Evolutionary conservation across 2,329 filamentous ascomycete genomes (phyloP).

Genomic region (Pezizomycotina sp.): DNA sequence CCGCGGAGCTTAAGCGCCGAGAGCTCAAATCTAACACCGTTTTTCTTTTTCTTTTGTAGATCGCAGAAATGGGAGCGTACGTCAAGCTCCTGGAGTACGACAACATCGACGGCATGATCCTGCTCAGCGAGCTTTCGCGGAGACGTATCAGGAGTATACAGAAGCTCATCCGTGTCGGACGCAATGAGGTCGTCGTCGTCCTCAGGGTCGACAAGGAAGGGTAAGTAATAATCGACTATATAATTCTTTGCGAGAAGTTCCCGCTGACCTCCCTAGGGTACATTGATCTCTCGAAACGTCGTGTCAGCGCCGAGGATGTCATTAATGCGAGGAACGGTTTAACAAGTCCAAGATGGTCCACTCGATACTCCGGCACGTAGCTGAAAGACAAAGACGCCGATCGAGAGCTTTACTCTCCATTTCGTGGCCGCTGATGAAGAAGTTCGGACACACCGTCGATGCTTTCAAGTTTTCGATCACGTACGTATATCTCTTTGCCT

Average conservation of each 20-base stretch:
- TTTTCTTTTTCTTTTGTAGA: constrained; percentile 37
- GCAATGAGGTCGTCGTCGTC: constrained; percentile 96
- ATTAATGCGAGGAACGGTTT: constrained; percentile 98
- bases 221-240: no score
- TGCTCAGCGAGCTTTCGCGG: constrained; percentile 91
- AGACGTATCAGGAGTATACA: constrained; percentile 97
- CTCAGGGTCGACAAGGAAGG: constrained; percentile 99
- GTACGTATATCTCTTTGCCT: constrained; percentile 37
- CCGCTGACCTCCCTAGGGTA: constrained; percentile 43
- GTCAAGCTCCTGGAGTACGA: constrained; percentile 99
- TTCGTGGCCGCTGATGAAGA: constrained; percentile 93
- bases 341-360: constrained; percentile 99
- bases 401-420: constrained; percentile 85
- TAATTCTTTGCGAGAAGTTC: neutral
- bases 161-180: constrained; percentile 93
- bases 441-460: constrained; percentile 90
- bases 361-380: constrained; percentile 96
- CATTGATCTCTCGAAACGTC: constrained; percentile 95
- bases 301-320: constrained; percentile 93
- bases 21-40: no score
- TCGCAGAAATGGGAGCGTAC: constrained; percentile 99
- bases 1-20: no score
- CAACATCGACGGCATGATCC: constrained; percentile 99
- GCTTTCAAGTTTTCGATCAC: constrained; percentile 99
- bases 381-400: no score